Base-by-base conservation (phyloP, 345 rosid species). In the Anastatica hierochuntica region DNA sequence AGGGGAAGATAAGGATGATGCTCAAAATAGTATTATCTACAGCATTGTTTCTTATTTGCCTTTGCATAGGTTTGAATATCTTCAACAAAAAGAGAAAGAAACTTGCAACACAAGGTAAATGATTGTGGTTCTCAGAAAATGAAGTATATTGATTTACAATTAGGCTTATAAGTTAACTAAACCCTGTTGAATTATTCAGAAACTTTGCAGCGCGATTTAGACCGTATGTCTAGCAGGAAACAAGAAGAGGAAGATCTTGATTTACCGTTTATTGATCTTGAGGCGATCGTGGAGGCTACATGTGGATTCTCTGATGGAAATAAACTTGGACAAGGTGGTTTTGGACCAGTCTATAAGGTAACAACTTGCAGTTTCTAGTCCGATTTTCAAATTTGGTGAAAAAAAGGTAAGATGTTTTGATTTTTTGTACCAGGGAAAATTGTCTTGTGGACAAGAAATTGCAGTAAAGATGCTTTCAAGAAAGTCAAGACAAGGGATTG, bases 281-380 rank as follows among this genome's bases (percentile, higher is more conserved):
- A n/a, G 0, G 51, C 62, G 0, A 70, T 84, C 8, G 27, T 62
- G 74, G 58, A 43, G 14, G 83, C 90, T 7, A 78, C 87, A 15
- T 10, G 60, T 13, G 50, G 70, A 19, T 84, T 83, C 71, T 74
- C 83, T 4, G 53, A 24, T 8, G 53, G 40, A 0, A 79, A 81
- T 23, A 78, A 74, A 62, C 73, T 84, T 23, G 96, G 96, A 11
- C 76, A 62, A 57, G 96, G 96, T 87, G 94, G 57, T 8, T 83
- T 83, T 34, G 83, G 94, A 29, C 79, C 59, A 3, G 94, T 87
- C 53, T 84, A 71, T 68, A 75, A 73, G 69, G n/a, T n/a, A n/a
- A n/a, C n/a, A n/a, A n/a, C n/a, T n/a, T n/a, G n/a, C n/a, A n/a
- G n/a, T n/a, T n/a, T n/a, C n/a, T n/a, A n/a, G n/a, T n/a, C n/a